Evolutionary conservation across 768 basidiomycete genomes (phyloP).

Genomic region (Boletus sp.): DNA sequence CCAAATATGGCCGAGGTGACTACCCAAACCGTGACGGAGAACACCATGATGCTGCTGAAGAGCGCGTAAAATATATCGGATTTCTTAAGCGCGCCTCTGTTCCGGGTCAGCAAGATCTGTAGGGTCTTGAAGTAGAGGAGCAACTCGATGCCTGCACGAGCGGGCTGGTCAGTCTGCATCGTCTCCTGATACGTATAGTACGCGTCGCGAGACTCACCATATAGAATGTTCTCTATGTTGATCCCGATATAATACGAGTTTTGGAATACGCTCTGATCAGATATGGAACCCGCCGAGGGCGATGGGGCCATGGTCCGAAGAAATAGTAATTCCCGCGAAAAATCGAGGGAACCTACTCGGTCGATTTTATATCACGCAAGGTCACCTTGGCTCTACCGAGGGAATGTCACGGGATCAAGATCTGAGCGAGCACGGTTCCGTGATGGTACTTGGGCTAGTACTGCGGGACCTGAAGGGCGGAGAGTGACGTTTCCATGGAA

Average conservation of each 20-base stretch:
- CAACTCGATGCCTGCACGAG: conserved; percentile 21
- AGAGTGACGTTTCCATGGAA: conserved; percentile 2
- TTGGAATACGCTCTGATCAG: conserved; percentile 1
- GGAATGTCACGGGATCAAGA: neutral
- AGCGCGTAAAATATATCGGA: conserved; percentile 19
- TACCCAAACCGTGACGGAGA: conserved; percentile 32
- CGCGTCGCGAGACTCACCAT: conserved; percentile 15
- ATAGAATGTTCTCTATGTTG: conserved; percentile 19
- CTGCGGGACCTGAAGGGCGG: neutral
- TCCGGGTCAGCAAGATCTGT: conserved; percentile 1
- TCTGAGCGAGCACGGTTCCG: neutral
- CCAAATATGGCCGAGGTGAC: conserved; percentile 21
- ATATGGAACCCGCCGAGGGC: neutral
- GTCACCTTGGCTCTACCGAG: neutral
- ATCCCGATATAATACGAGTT: conserved; percentile 14
- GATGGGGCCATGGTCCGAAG: neutral
- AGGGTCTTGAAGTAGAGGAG: conserved; percentile 27
- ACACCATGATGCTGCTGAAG: conserved; percentile 27
- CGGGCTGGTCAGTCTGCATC: neutral
- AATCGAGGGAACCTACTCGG: neutral
- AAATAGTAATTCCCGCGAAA: neutral
- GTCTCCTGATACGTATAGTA: neutral
- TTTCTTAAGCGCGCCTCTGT: conserved; percentile 1
- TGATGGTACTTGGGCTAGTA: neutral
- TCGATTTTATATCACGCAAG: conserved; percentile 6